These are phyloP conservation scores for Colletotrichum zoysiae DNA, from an alignment of 2,329 filamentous ascomycete genomes.

Conservation along the genomic window DNA sequence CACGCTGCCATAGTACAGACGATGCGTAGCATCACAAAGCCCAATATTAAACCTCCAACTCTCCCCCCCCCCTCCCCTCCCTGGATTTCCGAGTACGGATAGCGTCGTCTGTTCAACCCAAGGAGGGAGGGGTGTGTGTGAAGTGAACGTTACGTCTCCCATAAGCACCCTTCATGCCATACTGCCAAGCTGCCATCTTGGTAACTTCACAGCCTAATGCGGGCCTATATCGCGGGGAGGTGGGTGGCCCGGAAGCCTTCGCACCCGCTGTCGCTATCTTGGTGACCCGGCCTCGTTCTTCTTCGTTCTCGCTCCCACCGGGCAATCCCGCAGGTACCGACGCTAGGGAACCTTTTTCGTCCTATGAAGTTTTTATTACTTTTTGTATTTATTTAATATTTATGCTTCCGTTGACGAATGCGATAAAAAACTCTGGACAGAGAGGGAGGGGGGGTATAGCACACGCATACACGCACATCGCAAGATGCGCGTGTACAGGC, in stretches of 20 bases:
- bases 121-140: neutral
- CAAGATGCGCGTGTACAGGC: neutral
- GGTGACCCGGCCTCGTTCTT: neutral
- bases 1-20: neutral
- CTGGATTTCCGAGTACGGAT: neutral
- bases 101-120: neutral
- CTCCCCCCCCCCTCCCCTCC: neutral
- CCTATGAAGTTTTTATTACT: neutral
- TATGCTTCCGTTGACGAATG: neutral
- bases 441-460: no score
- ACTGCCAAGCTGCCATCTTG: constrained; percentile 23
- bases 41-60: neutral
- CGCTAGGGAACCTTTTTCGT: constrained; percentile 29
- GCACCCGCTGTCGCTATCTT: constrained; percentile 2
- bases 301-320: neutral
- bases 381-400: no score
- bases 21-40: neutral
- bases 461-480: neutral
- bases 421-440: neutral
- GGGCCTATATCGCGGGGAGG: constrained; percentile 1
- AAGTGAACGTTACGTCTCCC: neutral
- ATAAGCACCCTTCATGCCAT: constrained; percentile 7
- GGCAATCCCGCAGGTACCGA: constrained; percentile 4
- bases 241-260: constrained; percentile 1
- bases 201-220: neutral